A percentile compares a stretch with the other conserved stretches of the same genome.
Evolutionary conservation across 2,329 filamentous ascomycete genomes (phyloP).

Genomic region (Tolypocladium paradoxum): DNA sequence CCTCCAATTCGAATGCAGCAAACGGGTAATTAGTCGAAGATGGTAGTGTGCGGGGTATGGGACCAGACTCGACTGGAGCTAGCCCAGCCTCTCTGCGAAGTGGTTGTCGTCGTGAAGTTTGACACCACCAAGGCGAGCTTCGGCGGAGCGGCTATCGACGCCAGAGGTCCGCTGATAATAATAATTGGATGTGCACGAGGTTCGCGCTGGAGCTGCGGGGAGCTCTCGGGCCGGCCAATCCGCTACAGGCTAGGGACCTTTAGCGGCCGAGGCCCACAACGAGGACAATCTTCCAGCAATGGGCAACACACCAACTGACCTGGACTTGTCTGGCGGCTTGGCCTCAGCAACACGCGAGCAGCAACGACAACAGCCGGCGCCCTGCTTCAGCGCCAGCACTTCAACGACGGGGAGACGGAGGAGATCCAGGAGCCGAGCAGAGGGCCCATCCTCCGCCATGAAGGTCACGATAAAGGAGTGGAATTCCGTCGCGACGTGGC

Average conservation of each 20-base stretch:
- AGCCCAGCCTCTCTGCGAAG: background rate
- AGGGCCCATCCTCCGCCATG: constrained; percentile 44
- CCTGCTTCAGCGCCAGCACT: background rate
- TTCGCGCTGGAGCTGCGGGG: background rate
- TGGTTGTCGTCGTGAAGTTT: background rate
- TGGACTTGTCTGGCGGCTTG: background rate
- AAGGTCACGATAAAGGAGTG: constrained; percentile 91
- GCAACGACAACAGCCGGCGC: background rate
- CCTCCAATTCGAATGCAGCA: background rate
- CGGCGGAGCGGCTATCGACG: background rate
- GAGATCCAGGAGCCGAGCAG: background rate
- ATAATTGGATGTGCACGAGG: too few relatives aligned
- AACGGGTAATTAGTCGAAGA: background rate
- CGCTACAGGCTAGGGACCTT: background rate
- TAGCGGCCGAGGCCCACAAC: background rate
- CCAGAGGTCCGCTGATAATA: too few relatives aligned
- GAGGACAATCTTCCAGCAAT: background rate
- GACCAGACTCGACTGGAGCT: background rate
- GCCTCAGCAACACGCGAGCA: background rate
- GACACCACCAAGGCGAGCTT: background rate
- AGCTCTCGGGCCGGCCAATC: constrained; percentile 1
- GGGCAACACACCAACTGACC: background rate
- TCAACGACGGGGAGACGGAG: background rate
- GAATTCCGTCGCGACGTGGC: constrained; percentile 92
- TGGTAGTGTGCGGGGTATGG: background rate